A percentile compares a stretch with the other conserved stretches of the same genome.
Evolutionary conservation across 768 basidiomycete species (phyloP).

Genomic region (Amylocystis lapponica): DNA sequence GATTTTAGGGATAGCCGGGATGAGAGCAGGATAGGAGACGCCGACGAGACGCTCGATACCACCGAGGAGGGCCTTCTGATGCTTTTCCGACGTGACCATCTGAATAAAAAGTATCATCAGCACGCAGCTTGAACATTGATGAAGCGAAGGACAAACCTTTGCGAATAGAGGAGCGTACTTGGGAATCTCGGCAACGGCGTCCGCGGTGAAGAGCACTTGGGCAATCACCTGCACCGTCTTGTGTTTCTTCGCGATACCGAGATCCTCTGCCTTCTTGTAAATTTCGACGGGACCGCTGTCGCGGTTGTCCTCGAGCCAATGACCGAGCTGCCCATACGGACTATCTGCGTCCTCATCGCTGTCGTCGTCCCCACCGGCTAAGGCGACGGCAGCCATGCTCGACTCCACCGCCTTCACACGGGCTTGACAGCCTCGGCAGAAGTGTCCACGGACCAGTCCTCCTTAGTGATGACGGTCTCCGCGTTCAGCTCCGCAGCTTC

Average conservation of each 20-base stretch:
- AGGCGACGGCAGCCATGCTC: constrained; percentile 46
- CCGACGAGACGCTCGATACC: constrained; percentile 88
- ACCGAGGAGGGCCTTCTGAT: constrained; percentile 90
- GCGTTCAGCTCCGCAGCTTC: constrained; percentile 74
- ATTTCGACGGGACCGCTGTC: constrained; percentile 58
- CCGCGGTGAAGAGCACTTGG: constrained; percentile 75
- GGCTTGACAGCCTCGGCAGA: constrained; percentile 84
- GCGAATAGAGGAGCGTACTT: constrained; percentile 64
- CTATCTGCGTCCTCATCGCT: constrained; percentile 85
- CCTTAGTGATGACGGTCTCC: constrained; percentile 51
- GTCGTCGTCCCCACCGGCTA: constrained; percentile 69
- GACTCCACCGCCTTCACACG: constrained; percentile 69
- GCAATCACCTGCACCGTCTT: constrained; percentile 80
- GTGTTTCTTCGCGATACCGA: constrained; percentile 94
- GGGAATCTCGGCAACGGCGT: constrained; percentile 59
- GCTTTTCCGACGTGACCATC: constrained; percentile 91
- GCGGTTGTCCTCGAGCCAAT: constrained; percentile 77
- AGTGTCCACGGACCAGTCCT: constrained; percentile 92
- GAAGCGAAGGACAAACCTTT: constrained; percentile 51
- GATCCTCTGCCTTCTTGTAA: constrained; percentile 84
- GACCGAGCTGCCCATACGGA: constrained; percentile 78
- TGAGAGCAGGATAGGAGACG: constrained; percentile 62
- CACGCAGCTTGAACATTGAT: neutral
- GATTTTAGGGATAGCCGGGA: constrained; percentile 77
- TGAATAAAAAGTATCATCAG: constrained; percentile 24